Percentiles rank a stretch among this genome's conserved stretches.
Conservation (phyloP, 805 yeast genomes). For the Metschnikowia dekortorum region DNA sequence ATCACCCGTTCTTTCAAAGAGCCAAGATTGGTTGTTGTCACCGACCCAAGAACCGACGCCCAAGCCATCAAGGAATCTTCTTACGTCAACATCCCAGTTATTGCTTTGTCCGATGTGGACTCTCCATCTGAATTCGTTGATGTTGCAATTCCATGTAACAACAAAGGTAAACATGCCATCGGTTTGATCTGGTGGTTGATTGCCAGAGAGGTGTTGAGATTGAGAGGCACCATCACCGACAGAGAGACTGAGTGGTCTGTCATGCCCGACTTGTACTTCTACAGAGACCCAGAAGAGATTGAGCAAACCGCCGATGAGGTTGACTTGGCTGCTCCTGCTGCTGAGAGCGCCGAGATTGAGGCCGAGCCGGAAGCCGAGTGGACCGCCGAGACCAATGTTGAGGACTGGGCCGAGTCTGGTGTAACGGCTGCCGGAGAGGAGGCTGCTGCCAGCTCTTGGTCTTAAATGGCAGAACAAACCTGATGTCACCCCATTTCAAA, state of each 20-base stretch:
- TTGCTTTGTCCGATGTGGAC: conserved; percentile 97
- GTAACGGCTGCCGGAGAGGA: conserved; percentile 64
- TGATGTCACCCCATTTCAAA: conserved; percentile 13
- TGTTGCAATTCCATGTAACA: conserved; percentile 99
- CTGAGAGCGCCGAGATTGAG: conserved; percentile 59
- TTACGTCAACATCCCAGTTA: conserved; percentile 99
- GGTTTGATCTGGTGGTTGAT: conserved; percentile 99
- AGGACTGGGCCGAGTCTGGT: conserved; percentile 61
- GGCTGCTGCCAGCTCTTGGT: conserved; percentile 60
- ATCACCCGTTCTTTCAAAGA: conserved; percentile 99
- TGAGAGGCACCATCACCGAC: conserved; percentile 95
- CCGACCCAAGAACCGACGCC: conserved; percentile 99
- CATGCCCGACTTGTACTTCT: conserved; percentile 99
- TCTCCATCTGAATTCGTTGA: conserved; percentile 97
- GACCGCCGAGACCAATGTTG: conserved; percentile 55
- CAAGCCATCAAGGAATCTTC: conserved; percentile 99
- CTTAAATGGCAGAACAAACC: conserved; percentile 17
- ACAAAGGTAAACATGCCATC: conserved; percentile 99
- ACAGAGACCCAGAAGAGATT: conserved; percentile 99
- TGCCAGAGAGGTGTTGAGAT: conserved; percentile 98
- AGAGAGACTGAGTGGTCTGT: conserved; percentile 97
- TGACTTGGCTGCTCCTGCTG: conserved; percentile 43
- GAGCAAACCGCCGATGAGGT: conserved; percentile 65
- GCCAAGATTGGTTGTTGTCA: conserved; percentile 98
- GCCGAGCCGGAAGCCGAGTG: conserved; percentile 54